Evolutionary conservation across 805 yeast species (phyloP).

Genomic region (Ogataea ganodermae): DNA sequence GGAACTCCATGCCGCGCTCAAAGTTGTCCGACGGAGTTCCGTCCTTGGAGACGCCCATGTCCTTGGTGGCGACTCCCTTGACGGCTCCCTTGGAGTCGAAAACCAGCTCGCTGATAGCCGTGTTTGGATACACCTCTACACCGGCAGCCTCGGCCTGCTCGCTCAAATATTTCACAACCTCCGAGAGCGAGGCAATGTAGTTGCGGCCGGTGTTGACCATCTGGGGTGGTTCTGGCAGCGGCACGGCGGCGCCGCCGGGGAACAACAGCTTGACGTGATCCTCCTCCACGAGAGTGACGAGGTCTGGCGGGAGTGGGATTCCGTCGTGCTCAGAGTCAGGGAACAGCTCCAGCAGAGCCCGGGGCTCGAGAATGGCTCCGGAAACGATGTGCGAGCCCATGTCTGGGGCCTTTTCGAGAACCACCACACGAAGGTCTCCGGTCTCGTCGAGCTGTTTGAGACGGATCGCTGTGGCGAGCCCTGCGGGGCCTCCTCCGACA

Average conservation of each 20-base stretch:
- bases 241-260: conserved; percentile 51
- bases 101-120: conserved; percentile 78
- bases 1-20: conserved; percentile 97
- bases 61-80: conserved; percentile 91
- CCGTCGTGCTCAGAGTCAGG: conserved; percentile 51
- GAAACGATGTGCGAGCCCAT: conserved; percentile 91
- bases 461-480: conserved; percentile 88
- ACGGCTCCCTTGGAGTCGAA: conserved; percentile 64
- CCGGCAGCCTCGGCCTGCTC: conserved; percentile 93
- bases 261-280: conserved; percentile 76
- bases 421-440: conserved; percentile 74
- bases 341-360: conserved; percentile 80
- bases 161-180: conserved; percentile 77
- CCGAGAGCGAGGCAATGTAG: conserved; percentile 80
- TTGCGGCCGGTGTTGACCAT: conserved; percentile 79
- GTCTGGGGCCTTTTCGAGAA: conserved; percentile 89
- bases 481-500: conserved; percentile 98
- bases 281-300: conserved; percentile 70
- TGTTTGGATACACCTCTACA: conserved; percentile 90
- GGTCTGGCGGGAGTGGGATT: conserved; percentile 75
- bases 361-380: conserved; percentile 93
- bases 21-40: conserved; percentile 82
- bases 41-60: conserved; percentile 76
- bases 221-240: conserved; percentile 93
- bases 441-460: conserved; percentile 79